phyloP scores from a whole-genome alignment of 768 basidiomycete species.

The Rubroboletus satanas region DNA sequence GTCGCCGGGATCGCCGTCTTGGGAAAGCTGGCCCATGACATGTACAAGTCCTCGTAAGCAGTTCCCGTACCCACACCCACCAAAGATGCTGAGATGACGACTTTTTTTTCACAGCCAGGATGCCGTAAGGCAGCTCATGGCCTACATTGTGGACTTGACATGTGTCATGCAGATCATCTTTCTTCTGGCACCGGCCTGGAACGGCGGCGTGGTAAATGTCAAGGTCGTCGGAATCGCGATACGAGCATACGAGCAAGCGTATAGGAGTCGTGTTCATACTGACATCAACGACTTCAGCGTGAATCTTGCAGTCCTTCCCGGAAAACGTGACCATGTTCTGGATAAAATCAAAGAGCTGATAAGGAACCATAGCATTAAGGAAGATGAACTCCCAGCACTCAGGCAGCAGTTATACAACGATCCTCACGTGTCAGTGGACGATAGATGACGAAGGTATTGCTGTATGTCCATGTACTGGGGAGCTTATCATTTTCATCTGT shows the following conservation, averaged over 20 bases:
- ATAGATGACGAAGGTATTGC: background rate
- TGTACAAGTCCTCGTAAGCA: slow-evolving; percentile 3
- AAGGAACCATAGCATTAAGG: background rate
- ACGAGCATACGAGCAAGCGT: background rate
- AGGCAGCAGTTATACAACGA: background rate
- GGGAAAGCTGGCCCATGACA: background rate
- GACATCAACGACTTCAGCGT: background rate
- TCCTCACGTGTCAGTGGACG: too few relatives aligned
- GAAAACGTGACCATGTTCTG: background rate
- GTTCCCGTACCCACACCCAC: background rate
- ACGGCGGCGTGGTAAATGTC: background rate
- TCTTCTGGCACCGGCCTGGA: background rate
- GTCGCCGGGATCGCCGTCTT: background rate
- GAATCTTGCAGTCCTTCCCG: background rate
- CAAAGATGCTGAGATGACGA: too few relatives aligned
- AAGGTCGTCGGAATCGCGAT: background rate
- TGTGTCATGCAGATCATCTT: slow-evolving; percentile 3
- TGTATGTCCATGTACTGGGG: background rate
- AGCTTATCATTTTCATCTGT: background rate
- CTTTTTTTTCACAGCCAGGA: background rate
- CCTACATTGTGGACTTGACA: background rate
- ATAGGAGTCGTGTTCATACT: background rate
- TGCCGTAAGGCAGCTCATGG: background rate
- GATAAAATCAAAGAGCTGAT: background rate
- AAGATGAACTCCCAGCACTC: background rate